Percentiles rank a stretch among this genome's conserved stretches.
Conservation (phyloP, 1,284 basidiomycete species). For the Hemileia vastatrix region DNA sequence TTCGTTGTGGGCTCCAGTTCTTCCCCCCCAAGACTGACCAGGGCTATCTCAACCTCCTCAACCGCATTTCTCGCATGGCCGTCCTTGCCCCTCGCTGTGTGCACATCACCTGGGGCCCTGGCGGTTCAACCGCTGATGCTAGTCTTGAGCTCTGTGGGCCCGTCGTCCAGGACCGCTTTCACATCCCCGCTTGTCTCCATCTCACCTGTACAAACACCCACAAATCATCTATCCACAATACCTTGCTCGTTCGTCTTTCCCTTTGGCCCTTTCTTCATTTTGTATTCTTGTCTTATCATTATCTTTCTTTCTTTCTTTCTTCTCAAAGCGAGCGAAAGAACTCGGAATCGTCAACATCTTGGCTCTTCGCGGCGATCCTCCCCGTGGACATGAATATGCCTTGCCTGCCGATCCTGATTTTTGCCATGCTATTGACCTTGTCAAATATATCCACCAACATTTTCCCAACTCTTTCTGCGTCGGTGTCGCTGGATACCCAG, state of each 20-base stretch:
- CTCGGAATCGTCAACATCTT: conserved; percentile 82
- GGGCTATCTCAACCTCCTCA: conserved; percentile 75
- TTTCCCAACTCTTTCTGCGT: conserved; percentile 81
- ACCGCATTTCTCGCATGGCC: conserved; percentile 65
- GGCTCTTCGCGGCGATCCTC: conserved; percentile 87
- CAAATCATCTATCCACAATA: too few relatives aligned
- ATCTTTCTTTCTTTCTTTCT: background rate
- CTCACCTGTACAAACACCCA: conserved; percentile 98
- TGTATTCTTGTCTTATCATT: background rate
- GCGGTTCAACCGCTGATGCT: conserved; percentile 80
- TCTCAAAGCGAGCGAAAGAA: conserved; percentile 60
- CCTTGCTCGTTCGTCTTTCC: too few relatives aligned
- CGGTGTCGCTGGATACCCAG: conserved; percentile 64
- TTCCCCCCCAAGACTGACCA: conserved; percentile 89
- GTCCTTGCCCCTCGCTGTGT: conserved; percentile 62
- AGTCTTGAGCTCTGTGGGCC: conserved; percentile 61
- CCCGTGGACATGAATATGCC: conserved; percentile 86
- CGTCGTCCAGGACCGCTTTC: conserved; percentile 63
- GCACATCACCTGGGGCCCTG: conserved; percentile 91
- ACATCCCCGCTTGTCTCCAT: conserved; percentile 81
- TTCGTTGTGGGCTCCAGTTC: conserved; percentile 62
- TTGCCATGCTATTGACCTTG: conserved; percentile 76
- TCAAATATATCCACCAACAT: conserved; percentile 77
- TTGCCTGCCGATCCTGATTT: conserved; percentile 75
- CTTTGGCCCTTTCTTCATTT: conserved; percentile 51